Evolutionary conservation across 2,329 filamentous ascomycete genomes (phyloP).

Genomic region (Intubia oerlemansii): DNA sequence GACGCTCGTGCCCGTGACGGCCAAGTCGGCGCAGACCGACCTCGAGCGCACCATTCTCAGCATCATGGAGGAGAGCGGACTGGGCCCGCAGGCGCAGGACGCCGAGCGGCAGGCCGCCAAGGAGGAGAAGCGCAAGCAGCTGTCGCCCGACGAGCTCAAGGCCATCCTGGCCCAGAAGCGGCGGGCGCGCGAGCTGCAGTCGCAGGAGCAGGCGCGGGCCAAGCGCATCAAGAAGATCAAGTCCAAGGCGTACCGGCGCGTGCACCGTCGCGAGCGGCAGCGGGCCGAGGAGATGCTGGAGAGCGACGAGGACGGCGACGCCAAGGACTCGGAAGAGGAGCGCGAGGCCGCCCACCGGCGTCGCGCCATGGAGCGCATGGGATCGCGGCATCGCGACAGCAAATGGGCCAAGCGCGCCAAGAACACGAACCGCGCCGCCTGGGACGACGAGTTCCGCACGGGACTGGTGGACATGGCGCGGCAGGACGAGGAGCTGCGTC

Average conservation of each 20-base stretch:
- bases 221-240: slow-evolving; percentile 99
- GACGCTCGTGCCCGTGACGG: slow-evolving; percentile 34
- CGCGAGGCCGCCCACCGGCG: slow-evolving; percentile 46
- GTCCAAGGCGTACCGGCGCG: slow-evolving; percentile 80
- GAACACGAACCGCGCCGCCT: slow-evolving; percentile 56
- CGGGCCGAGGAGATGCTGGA: slow-evolving; percentile 29
- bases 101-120: slow-evolving; percentile 18
- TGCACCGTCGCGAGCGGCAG: slow-evolving; percentile 58
- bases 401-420: slow-evolving; percentile 81
- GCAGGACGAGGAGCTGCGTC: slow-evolving; percentile 61
- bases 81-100: slow-evolving; percentile 26
- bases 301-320: slow-evolving; percentile 37
- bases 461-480: slow-evolving; percentile 64
- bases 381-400: slow-evolving; percentile 66
- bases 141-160: slow-evolving; percentile 44
- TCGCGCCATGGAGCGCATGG: slow-evolving; percentile 68
- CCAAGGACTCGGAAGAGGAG: slow-evolving; percentile 45
- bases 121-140: slow-evolving; percentile 36
- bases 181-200: slow-evolving; percentile 63
- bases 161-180: slow-evolving; percentile 55
- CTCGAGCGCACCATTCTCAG: slow-evolving; percentile 70
- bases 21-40: slow-evolving; percentile 48
- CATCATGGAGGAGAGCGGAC: slow-evolving; percentile 76
- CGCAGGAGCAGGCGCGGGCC: slow-evolving; percentile 69
- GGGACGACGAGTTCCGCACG: slow-evolving; percentile 70